Evolutionary conservation across 257 asterid genomes (phyloP), one percentile per base, ranked within the genome.

Genomic region (Prunella vulgaris): DNA sequence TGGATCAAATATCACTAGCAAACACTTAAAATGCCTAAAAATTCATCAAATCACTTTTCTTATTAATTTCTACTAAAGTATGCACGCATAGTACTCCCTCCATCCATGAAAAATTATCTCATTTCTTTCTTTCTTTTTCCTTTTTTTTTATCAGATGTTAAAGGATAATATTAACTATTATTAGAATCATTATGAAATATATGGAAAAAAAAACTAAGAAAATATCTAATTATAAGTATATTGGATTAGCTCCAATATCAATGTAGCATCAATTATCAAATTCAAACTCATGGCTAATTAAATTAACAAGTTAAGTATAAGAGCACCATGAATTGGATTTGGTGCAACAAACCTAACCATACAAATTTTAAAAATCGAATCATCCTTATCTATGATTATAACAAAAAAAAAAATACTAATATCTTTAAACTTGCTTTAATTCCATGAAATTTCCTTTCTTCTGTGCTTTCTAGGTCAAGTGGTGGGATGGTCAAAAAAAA

Each of bases 401-500:
- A 27, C 6, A 10, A 18, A 17, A 15, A 21, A 10, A 54, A 22
- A 22, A 9, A 28, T 10, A n/a, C 12, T 17, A 15, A 17, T 33
- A 48, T 7, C 38, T 10, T 28, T 20, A 28, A 32, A 14, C 5
- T 22, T 22, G 7, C 12, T 18, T 38, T 12, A 17, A 8, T 40
- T 10, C 14, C 21, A 69, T 57, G 22, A 6, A 25, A 4, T 0
- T 10, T 20, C n/a, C 22, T 48, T 48, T 15, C 21, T 15, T 61
- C 12, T 40, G 37, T 20, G 51, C 37, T 21, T 42, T 33, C 10
- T 35, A 35, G 12, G 42, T 78, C 68, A 32, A 58, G 57, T 27
- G 48, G 80, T 80, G 84, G 79, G 69, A 20, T 64, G 76, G 79
- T 80, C 84, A 80, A 73, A 68, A 28, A 33, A 44, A 12, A 40